Base-by-base conservation (phyloP, 2,329 filamentous ascomycete species). In the Pseudocercospora crystallina region DNA sequence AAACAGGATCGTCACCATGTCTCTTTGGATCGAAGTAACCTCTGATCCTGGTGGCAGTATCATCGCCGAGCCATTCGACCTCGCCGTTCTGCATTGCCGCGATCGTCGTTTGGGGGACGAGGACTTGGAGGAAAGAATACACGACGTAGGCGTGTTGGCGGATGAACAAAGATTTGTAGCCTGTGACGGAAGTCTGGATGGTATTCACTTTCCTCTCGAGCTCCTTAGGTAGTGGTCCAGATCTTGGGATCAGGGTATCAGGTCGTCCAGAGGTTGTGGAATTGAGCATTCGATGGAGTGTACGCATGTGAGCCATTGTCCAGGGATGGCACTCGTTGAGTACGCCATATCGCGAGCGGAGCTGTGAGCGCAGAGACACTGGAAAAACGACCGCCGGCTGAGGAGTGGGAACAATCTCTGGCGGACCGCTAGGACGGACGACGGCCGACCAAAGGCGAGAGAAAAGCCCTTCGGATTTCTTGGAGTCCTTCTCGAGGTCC, bases 211-310 rank as follows among this genome's bases (percentile, higher is more conserved):
- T 48, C 8, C 48, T 17, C 8, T 36, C 41, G 10, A 66, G 55
- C 13, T 54, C 42, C 0, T 46, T 33, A 5, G 64, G 61, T 2
- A 69, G 41, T 5, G 49, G 56, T 8, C 60, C 59, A 5, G 52
- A 43, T 2, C 41, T 46, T 0, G 66, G 66, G n/a, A 70, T 60
- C 8, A 70, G 57, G 26, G 57, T 60, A 39, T 66, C 61, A 11
- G 47, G 26, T 9, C 61, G 60, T 13, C 56, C 47, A 26, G 53
- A 58, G 30, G 56, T 52, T 49, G 56, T 48, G 1, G 66, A 69
- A 57, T 69, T 68, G 41, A 65, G 61, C 61, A 70, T 65, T 32
- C 68, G 65, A 46, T 69, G 67, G 5, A 70, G 55, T 2, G 67
- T 70, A 20, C 67, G 66, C 53, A 69, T 66, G 51, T 70, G 68